phyloP scores from a whole-genome alignment of 805 yeast species.

The Jamesozyma piceae region DNA sequence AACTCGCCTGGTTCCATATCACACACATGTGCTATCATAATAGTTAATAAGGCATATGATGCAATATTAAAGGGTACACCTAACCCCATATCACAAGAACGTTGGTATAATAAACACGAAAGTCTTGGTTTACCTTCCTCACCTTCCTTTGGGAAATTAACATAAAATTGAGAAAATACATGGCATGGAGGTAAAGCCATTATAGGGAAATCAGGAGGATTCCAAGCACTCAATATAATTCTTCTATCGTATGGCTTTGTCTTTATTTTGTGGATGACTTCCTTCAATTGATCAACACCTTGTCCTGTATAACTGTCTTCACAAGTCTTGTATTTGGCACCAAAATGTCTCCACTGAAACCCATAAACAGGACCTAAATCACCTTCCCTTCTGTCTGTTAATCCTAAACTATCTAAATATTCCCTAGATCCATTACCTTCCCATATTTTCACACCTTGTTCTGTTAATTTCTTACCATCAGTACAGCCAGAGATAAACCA shows the following conservation, averaged over 20 bases:
- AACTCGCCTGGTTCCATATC: conserved; percentile 94
- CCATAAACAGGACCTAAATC: conserved; percentile 98
- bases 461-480: conserved; percentile 69
- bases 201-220: conserved; percentile 83
- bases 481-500: conserved; percentile 93
- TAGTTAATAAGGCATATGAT: conserved; percentile 83
- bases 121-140: conserved; percentile 59
- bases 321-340: conserved; percentile 83
- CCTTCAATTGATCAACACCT: conserved; percentile 84
- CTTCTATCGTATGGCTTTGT: conserved; percentile 91
- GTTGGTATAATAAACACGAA: conserved; percentile 84
- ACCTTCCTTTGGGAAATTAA: conserved; percentile 54
- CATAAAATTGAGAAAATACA: conserved; percentile 91
- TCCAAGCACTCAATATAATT: conserved; percentile 95
- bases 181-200: conserved; percentile 99
- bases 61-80: conserved; percentile 99
- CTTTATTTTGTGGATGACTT: conserved; percentile 69
- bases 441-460: conserved; percentile 93
- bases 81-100: conserved; percentile 99
- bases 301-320: conserved; percentile 78
- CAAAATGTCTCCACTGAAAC: conserved; percentile 98
- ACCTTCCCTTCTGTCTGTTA: conserved; percentile 74
- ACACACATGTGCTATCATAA: conserved; percentile 92
- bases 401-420: conserved; percentile 74
- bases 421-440: conserved; percentile 97